phyloP scores from a whole-genome alignment of 352 stramenopile genomes.

The Phytophthora pistaciae region DNA sequence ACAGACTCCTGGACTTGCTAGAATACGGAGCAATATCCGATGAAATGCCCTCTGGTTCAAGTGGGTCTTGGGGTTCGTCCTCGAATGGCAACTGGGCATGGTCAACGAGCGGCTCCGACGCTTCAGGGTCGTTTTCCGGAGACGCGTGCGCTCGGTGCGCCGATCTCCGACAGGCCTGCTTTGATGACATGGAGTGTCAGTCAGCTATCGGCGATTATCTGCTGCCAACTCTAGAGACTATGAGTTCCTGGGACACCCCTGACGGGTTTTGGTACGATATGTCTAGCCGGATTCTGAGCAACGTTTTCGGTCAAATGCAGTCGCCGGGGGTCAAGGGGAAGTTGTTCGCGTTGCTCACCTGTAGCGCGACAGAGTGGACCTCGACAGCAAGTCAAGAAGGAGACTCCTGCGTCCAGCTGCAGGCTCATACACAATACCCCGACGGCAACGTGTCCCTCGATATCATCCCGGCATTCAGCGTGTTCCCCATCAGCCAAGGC shows the following conservation, averaged over 20 bases:
- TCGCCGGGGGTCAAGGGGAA: conserved; percentile 8
- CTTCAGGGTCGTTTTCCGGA: not conserved
- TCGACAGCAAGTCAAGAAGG: not conserved
- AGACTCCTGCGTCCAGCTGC: conserved; percentile 13
- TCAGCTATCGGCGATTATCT: conserved; percentile 1
- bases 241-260: not conserved
- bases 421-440: not conserved
- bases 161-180: conserved; percentile 6
- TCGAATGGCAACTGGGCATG: not conserved
- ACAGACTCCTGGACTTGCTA: conserved; percentile 30
- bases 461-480: conserved; percentile 10
- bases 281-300: conserved; percentile 5
- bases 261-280: conserved; percentile 8
- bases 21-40: conserved; percentile 10
- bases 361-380: conserved; percentile 6
- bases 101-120: not conserved
- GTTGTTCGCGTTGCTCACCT: conserved; percentile 13
- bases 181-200: conserved; percentile 12
- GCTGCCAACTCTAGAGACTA: conserved; percentile 7
- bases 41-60: not conserved
- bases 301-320: conserved; percentile 11
- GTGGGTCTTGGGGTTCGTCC: conserved; percentile 2
- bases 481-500: conserved; percentile 8
- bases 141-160: conserved; percentile 8
- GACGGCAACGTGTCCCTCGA: conserved; percentile 4